Evolutionary conservation across 768 basidiomycete genomes (phyloP), one percentile per base, ranked within the genome.

Genomic region (Agaricus blazei): DNA sequence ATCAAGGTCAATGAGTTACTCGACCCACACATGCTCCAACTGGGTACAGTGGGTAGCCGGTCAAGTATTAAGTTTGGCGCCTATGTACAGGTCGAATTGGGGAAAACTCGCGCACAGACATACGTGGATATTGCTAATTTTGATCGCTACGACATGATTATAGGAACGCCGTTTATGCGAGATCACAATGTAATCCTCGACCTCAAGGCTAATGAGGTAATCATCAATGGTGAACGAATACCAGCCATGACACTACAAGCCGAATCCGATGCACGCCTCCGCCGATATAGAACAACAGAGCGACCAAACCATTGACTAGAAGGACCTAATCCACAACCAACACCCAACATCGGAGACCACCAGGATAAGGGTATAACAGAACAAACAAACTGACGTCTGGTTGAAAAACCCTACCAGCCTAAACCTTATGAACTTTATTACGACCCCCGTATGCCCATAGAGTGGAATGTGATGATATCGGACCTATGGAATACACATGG

Each of bases 41-140:
- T 43, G 9, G 42, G 42, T 24, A 43, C 14, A 9, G 42, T 43
- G 15, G 42, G 42, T 6, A 43, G 42, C 15, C 42, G 14, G 6
- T 43, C 42, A n/a, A 43, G 7, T 6, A 8, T 43, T 24, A 43
- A 43, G 26, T 43, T n/a, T 15, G 14, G 42, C 26, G 26, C 42
- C 9, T n/a, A 6, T 43, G 5, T 43, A 8, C n/a, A 43, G 5
- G 26, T 43, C 6, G 26, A 43, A 7, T 7, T 43, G 14, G 42
- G 42, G 15, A 15, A 43, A 7, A 6, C n/a, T 43, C n/a, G 5
- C 14, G 15, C 15, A 9, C 7, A 6, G 7, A 43, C 42, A 15
- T 72, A 72, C 36, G 57, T 73, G 2, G 68, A 75, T 51, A 57
- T 75, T 4, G 64, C 61, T 0, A 75, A 75, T 38, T 60, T 74